A percentile compares a stretch with the other conserved stretches of the same genome.
These are phyloP conservation scores for Phlegmacium glaucopus DNA, from an alignment of 768 basidiomycete species.

Conservation along the genomic window DNA sequence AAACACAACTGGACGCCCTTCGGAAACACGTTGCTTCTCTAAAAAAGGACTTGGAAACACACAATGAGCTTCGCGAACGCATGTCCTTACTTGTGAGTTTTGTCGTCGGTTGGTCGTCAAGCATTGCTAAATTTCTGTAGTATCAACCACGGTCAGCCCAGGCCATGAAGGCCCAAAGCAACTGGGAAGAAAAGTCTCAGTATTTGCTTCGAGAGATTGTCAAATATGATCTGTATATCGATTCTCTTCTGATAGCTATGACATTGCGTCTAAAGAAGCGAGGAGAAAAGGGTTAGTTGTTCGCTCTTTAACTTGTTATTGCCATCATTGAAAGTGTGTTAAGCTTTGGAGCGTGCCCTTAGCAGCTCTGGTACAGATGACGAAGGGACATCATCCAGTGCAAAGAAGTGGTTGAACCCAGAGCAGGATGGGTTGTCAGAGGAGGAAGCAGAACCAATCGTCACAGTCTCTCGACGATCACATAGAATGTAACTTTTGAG, in stretches of 20 bases:
- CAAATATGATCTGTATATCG: conserved; percentile 94
- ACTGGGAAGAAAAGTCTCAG: conserved; percentile 92
- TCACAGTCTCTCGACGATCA: conserved; percentile 17
- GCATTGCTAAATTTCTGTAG: conserved; percentile 36
- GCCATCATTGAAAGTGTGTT: not conserved
- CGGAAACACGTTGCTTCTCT: conserved; percentile 75
- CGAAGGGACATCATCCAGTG: conserved; percentile 7
- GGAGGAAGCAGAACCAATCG: conserved; percentile 21
- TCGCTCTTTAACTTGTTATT: not conserved
- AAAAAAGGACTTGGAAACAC: conserved; percentile 75
- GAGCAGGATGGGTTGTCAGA: conserved; percentile 11
- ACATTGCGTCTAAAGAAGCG: conserved; percentile 80
- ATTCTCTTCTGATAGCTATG: conserved; percentile 84
- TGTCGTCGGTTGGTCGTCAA: not conserved
- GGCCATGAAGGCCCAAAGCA: conserved; percentile 71
- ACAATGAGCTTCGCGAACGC: conserved; percentile 79
- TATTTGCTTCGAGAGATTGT: conserved; percentile 89
- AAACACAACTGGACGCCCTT: conserved; percentile 86
- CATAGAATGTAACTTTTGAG: no score
- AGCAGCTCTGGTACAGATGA: conserved; percentile 17
- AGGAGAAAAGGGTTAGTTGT: conserved; percentile 72
- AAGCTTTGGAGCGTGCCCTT: conserved; percentile 25
- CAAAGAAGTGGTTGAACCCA: conserved; percentile 13
- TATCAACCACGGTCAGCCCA: conserved; percentile 78
- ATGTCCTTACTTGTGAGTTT: conserved; percentile 72